phyloP scores from a whole-genome alignment of 2,329 filamentous ascomycete species.

The Hypoxylon sp. region DNA sequence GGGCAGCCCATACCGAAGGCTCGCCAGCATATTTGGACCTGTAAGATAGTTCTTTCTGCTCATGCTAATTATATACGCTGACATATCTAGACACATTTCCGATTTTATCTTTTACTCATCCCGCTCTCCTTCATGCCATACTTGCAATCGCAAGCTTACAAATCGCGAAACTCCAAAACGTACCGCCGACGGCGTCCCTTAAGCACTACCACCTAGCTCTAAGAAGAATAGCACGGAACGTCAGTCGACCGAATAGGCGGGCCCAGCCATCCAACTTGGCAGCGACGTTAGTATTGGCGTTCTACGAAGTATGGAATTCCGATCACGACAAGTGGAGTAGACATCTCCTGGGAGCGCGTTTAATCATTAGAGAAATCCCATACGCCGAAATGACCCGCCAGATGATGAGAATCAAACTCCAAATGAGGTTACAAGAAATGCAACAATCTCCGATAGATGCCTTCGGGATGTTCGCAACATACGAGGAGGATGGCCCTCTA shows the following conservation, averaged over 20 bases:
- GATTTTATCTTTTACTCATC: slow-evolving; percentile 84
- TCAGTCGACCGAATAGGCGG: slow-evolving; percentile 77
- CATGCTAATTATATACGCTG: slow-evolving; percentile 36
- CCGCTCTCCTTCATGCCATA: slow-evolving; percentile 91
- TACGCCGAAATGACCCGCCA: slow-evolving; percentile 80
- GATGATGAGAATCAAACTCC: slow-evolving; percentile 74
- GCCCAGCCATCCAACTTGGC: slow-evolving; percentile 87
- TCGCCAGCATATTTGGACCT: slow-evolving; percentile 75
- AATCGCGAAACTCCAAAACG: slow-evolving; percentile 84
- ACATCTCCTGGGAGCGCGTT: slow-evolving; percentile 86
- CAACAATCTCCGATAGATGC: slow-evolving; percentile 47
- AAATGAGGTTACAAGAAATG: slow-evolving; percentile 51
- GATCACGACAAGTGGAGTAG: slow-evolving; percentile 97
- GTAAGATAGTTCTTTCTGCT: slow-evolving; percentile 37
- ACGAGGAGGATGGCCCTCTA: slow-evolving; percentile 49
- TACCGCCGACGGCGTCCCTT: slow-evolving; percentile 82
- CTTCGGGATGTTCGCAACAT: slow-evolving; percentile 45
- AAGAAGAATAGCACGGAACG: slow-evolving; percentile 81
- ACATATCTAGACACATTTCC: slow-evolving; percentile 79
- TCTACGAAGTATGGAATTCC: slow-evolving; percentile 94
- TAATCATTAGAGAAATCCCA: slow-evolving; percentile 86
- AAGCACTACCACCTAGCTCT: slow-evolving; percentile 93
- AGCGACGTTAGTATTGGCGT: slow-evolving; percentile 86
- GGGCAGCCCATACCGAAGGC: slow-evolving; percentile 73
- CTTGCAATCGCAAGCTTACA: slow-evolving; percentile 89